Evolutionary conservation across 208 protist species (phyloP).

Genomic region (Trypanosoma mega): DNA sequence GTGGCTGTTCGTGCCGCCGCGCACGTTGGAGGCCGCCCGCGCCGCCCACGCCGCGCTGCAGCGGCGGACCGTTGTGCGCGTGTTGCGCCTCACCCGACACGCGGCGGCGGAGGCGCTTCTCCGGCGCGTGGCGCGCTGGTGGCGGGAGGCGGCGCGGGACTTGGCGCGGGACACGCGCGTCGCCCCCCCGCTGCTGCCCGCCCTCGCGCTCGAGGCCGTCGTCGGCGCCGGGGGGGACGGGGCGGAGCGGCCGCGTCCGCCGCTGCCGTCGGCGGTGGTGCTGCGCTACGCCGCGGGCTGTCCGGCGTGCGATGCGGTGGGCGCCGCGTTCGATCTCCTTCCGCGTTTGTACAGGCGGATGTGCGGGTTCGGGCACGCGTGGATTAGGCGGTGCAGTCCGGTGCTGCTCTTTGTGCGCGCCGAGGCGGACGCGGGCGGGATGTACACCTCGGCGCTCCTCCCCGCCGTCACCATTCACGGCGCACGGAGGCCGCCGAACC

Average conservation of each 20-base stretch:
- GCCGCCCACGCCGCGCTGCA: conserved; percentile 28
- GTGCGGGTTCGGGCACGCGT: conserved; percentile 37
- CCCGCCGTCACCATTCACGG: conserved; percentile 37
- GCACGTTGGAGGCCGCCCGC: conserved; percentile 25
- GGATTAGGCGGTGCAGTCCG: conserved; percentile 65
- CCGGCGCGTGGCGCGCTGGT: conserved; percentile 30
- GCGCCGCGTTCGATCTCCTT: conserved; percentile 52
- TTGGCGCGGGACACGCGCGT: conserved; percentile 14
- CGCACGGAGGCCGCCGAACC: neutral
- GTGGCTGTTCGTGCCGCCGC: conserved; percentile 31
- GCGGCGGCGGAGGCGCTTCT: conserved; percentile 22
- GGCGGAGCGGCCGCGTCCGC: conserved; percentile 19
- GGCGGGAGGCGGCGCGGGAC: conserved; percentile 23
- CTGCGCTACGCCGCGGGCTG: conserved; percentile 41
- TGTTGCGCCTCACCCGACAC: conserved; percentile 23
- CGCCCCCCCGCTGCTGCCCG: conserved; percentile 26
- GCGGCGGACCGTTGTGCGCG: conserved; percentile 32
- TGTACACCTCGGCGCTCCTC: conserved; percentile 29
- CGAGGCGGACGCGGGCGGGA: too few species aligned
- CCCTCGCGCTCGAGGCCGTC: conserved; percentile 23
- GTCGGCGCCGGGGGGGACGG: too few species aligned
- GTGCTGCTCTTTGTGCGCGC: conserved; percentile 51
- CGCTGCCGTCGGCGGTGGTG: conserved; percentile 39
- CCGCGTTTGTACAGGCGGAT: conserved; percentile 52
- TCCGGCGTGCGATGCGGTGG: conserved; percentile 32